phyloP scores from a whole-genome alignment of 2,329 filamentous ascomycete genomes.

The Podosphaera fusca region DNA sequence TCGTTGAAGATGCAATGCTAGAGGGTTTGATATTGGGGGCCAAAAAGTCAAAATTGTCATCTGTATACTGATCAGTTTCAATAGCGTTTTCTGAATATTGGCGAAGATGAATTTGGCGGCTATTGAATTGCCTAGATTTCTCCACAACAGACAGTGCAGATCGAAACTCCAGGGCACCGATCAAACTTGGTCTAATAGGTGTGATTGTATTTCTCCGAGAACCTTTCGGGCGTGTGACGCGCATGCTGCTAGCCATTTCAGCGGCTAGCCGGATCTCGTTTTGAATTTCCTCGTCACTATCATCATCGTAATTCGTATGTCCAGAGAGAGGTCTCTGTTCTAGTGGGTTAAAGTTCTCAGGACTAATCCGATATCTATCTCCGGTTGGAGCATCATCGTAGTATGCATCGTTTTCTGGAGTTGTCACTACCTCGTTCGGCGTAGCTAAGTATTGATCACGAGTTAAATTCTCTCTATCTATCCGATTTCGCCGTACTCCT shows the following conservation, averaged over 20 bases:
- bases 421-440: conserved; percentile 26
- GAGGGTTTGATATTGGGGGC: conserved; percentile 18
- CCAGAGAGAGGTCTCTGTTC: conserved; percentile 18
- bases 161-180: conserved; percentile 83
- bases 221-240: conserved; percentile 46
- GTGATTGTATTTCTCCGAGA: conserved; percentile 51
- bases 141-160: conserved; percentile 75
- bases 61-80: conserved; percentile 19
- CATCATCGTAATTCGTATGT: conserved; percentile 18
- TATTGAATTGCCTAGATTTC: conserved; percentile 52
- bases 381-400: conserved; percentile 25
- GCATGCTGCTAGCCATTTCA: conserved; percentile 84
- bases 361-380: conserved; percentile 12
- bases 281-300: conserved; percentile 27
- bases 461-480: conserved; percentile 45
- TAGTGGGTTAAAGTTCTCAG: conserved; percentile 14
- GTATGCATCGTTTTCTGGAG: conserved; percentile 40
- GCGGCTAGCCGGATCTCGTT: conserved; percentile 46
- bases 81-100: conserved; percentile 42
- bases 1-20: conserved; percentile 4
- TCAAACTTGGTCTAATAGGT: conserved; percentile 74
- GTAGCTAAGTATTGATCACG: conserved; percentile 50
- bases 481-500: conserved; percentile 33
- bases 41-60: conserved; percentile 17
- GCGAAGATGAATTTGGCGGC: conserved; percentile 43